Evolutionary conservation across 345 rosid genomes (phyloP), one percentile per base, ranked within the genome.

Genomic region (Microthlaspi erraticum): DNA sequence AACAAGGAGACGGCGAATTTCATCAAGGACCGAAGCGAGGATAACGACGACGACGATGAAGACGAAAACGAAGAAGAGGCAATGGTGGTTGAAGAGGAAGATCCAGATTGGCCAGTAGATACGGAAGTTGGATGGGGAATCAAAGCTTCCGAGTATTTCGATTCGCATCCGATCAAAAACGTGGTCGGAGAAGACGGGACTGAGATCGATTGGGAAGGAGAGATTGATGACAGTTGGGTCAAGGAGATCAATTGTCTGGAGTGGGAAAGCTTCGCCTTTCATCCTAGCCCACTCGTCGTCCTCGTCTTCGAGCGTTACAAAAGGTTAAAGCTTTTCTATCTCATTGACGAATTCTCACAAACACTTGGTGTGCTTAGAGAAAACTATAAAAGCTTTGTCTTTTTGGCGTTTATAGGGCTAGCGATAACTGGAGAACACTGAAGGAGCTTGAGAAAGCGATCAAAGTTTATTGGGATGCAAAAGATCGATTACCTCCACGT

Each of bases 111-210:
- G 97, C 98, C 96, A 5, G n/a, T 86, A 70, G 98, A 93, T 79
- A 88, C 94, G 10, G 98, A 93, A 44, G 86, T 91, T 23, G 98
- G 98, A 10, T 91, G 97, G 98, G 98, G 98, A 58, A 81, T 86
- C 6, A 81, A 90, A 72, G 96, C 97, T 39, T 93, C 96, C 0
- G 92, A 91, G 79, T 93, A 88, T 81, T 91, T 93, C 79, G 94
- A 93, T 79, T 66, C 85, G 68, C 88, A 93, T 46, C 65, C 94
- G 0, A 88, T 93, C 66, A 88, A 77, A 85, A 93, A 91, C 78
- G 86, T 91, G 26, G 84, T 83, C 31, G 94, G 90, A 12, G 96
- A 93, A 70, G 98, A 86, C 14, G 98, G 96, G 36, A 48, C 59
- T 18, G 86, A 80, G 82, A 89, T 93, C 58, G 92, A 90, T 56